phyloP scores from a whole-genome alignment of 192 early-diverging fungal species.

The Irineochytrium annulatum region DNA sequence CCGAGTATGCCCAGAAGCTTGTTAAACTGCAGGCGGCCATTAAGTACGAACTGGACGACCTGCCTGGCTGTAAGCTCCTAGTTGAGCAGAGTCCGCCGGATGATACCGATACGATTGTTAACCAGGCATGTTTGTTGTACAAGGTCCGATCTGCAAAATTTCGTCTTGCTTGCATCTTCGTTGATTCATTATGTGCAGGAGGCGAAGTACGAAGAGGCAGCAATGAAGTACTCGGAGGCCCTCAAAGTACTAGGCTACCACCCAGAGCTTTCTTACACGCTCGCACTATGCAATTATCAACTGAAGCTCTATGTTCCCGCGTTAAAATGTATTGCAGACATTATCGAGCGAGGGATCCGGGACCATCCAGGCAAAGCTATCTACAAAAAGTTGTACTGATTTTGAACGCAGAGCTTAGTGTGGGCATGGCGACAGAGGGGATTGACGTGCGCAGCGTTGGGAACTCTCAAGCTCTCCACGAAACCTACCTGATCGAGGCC shows the following conservation, averaged over 20 bases:
- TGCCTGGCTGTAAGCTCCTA: constrained; percentile 49
- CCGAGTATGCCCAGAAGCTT: constrained; percentile 42
- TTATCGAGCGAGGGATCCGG: constrained; percentile 57
- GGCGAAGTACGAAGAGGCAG: constrained; percentile 54
- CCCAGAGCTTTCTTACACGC: constrained; percentile 52
- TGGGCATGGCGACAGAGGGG: constrained; percentile 64
- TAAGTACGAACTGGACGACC: constrained; percentile 55
- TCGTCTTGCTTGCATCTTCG: too few species aligned
- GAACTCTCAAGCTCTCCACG: constrained; percentile 56
- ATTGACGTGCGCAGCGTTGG: constrained; percentile 60
- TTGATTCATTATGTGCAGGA: constrained; percentile 37
- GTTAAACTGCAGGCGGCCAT: constrained; percentile 58
- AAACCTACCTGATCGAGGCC: constrained; percentile 61
- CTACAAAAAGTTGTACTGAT: constrained; percentile 12
- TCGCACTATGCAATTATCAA: constrained; percentile 55
- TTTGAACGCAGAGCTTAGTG: constrained; percentile 45
- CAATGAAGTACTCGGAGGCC: constrained; percentile 44
- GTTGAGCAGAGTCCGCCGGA: constrained; percentile 46
- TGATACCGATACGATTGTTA: constrained; percentile 53
- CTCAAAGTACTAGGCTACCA: constrained; percentile 49
- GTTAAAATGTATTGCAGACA: constrained; percentile 57
- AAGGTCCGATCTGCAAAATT: constrained; percentile 34
- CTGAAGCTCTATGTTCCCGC: constrained; percentile 54
- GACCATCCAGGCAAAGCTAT: constrained; percentile 54
- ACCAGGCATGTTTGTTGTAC: constrained; percentile 53